These are phyloP conservation scores for Silene vulgaris DNA, from an alignment of 179 eudicot species.

Conservation along the genomic window DNA sequence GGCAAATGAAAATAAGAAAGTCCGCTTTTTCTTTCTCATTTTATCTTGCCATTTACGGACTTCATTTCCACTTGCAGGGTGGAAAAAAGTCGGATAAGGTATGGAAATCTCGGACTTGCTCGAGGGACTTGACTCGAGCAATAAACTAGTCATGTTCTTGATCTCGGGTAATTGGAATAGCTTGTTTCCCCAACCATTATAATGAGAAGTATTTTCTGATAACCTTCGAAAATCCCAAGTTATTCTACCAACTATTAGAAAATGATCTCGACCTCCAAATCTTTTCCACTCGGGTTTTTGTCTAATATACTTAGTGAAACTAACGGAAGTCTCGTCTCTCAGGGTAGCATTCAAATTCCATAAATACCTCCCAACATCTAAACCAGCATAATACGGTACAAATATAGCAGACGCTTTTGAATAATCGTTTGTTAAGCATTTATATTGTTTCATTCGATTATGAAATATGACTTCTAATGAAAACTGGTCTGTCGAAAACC, in stretches of 20 bases:
- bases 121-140: slow-evolving; percentile 32
- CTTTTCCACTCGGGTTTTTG: slow-evolving; percentile 30
- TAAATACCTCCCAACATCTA: slow-evolving; percentile 33
- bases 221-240: slow-evolving; percentile 30
- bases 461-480: slow-evolving; percentile 35
- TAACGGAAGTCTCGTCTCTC: slow-evolving; percentile 25
- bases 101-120: slow-evolving; percentile 27
- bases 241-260: slow-evolving; percentile 33
- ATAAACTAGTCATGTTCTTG: slow-evolving; percentile 35
- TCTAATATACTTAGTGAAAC: slow-evolving; percentile 19
- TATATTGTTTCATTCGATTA: slow-evolving; percentile 30
- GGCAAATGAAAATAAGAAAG: slow-evolving; percentile 33
- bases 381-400: slow-evolving; percentile 39
- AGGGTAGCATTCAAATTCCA: slow-evolving; percentile 16
- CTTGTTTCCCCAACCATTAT: slow-evolving; percentile 31
- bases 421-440: slow-evolving; percentile 29
- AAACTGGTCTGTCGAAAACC: slow-evolving; percentile 37
- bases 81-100: slow-evolving; percentile 38
- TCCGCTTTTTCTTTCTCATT: slow-evolving; percentile 22
- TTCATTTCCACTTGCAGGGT: slow-evolving; percentile 29
- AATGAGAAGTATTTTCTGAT: neutral
- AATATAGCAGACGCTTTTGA: slow-evolving; percentile 27
- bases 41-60: slow-evolving; percentile 28
- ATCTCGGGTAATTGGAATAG: slow-evolving; percentile 27
- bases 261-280: slow-evolving; percentile 32